A percentile compares a stretch with the other conserved stretches of the same genome.
Evolutionary conservation across 164 flowering plant species (phyloP).

Genomic region (Dillenia suffruticosa): DNA sequence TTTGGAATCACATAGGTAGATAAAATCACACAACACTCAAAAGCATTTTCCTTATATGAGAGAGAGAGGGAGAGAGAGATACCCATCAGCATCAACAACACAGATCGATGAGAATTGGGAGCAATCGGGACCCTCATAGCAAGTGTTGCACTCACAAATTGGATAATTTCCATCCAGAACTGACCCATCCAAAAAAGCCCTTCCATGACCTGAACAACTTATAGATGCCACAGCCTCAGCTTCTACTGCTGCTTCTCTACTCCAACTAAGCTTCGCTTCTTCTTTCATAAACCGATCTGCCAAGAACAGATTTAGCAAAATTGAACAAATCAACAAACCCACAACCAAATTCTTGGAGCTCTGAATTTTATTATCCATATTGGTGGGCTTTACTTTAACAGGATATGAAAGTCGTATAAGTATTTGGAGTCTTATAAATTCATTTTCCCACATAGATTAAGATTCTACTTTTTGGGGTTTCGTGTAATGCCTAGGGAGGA

Average conservation of each 20-base stretch:
- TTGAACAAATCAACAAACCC: not conserved
- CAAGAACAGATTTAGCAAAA: not conserved
- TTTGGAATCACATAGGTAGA: not conserved
- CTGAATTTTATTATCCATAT: too few relatives aligned
- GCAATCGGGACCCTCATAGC: constrained; percentile 43
- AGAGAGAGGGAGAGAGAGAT: not conserved
- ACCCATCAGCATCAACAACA: constrained; percentile 42
- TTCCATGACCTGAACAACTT: constrained; percentile 50
- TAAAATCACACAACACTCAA: not conserved
- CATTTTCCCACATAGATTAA: too few relatives aligned
- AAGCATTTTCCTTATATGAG: too few relatives aligned
- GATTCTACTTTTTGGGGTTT: too few relatives aligned
- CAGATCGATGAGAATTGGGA: constrained; percentile 30
- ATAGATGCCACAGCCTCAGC: constrained; percentile 43
- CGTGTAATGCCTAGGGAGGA: too few relatives aligned
- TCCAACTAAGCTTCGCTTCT: constrained; percentile 14
- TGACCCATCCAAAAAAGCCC: constrained; percentile 46
- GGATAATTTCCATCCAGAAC: constrained; percentile 15
- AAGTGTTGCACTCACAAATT: constrained; percentile 38
- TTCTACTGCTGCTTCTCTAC: constrained; percentile 27
- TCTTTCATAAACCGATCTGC: not conserved
- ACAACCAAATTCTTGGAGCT: too few relatives aligned
- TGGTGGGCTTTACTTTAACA: too few relatives aligned
- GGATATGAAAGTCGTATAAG: too few relatives aligned
- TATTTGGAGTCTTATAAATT: too few relatives aligned